Base-by-base conservation (phyloP, 108 stramenopile genomes). In the Skeletonema marinoi region DNA sequence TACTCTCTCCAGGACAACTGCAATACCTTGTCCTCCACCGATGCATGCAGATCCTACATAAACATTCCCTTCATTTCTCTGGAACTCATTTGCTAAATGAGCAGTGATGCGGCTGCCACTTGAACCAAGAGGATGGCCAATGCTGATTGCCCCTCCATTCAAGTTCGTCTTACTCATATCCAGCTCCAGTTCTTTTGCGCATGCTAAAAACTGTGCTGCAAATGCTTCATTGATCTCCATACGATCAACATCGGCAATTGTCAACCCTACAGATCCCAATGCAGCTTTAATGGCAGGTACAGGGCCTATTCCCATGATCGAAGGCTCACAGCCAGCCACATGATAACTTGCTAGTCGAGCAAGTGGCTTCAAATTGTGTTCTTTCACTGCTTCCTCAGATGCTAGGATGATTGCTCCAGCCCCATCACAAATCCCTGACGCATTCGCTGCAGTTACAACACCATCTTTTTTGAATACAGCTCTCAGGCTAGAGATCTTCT, bases 211-310 rank as follows among this genome's bases (percentile, higher is more conserved):
- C 77, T 98, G 96, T 10, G 96, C 94, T 17, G 99, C 98, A 85
- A 99, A 99, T 21, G 99, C 99, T 88, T 99, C 99, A 76, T 99
- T 99, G 85, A 99, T 95, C 90, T 99, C 99, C 3, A 98, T 38
- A 17, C 97, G 85, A 80, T 99, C 98, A 39, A 98, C 95, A 82
- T 99, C 96, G n/a, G 83, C 80, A 29, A 98, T 44, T 3, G 88
- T 84, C 66, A 97, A 71, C 29, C 89, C 89, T n/a, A 96, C 92
- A 30, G 78, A 86, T 30, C 68, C 32, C 66, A 99, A 74, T 9
- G 96, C 98, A 59, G 89, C 77, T 56, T 83, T 90, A 70, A 99
- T 97, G 54, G 99, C 98, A 9, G 89, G 89, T 10, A 95, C 95
- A 3, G 98, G 98, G 3, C 98, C 98, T 71, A 98, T 95, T 0